Base-by-base conservation (phyloP, 116 monocot species). In the Zostera marina region DNA sequence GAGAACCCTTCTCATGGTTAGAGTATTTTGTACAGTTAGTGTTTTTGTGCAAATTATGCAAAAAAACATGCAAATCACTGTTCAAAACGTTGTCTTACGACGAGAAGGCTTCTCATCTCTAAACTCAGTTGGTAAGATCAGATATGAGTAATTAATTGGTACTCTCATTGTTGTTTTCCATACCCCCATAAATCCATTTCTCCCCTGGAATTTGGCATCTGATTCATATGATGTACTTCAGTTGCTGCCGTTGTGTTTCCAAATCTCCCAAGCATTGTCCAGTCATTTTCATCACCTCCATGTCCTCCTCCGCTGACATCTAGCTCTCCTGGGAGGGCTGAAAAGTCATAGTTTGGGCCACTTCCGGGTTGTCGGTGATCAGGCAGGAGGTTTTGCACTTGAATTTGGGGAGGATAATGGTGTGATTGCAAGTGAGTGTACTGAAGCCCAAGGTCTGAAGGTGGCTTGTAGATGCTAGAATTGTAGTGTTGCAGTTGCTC, bases 111-210 rank as follows among this genome's bases (percentile, higher is more conserved):
- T 26, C 1, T 26, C 26, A 4, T 26, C 26, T 26, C n/a, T n/a
- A n/a, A 4, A 26, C 4, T 4, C 26, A n/a, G n/a, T n/a, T n/a
- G n/a, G n/a, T 26, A 4, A 4, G 26, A 26, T 26, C 26, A 26
- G 4, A 26, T 26, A 26, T 26, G 26, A 26, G 26, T 26, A 26
- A 26, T 26, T 26, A 26, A 26, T 26, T 26, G 26, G 26, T 26
- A 26, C 26, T 4, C 25, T 20, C 9, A 20, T 11, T 59, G 23
- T 23, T 58, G 53, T 43, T 71, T 71, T 9, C 71, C 71, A 17
- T 64, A 71, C 8, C 71, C 71, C 71, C 71, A 71, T 42, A 71
- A 64, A 22, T 71, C 71, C 71, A 59, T 63, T 43, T 59, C 71
- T 0, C 71, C 64, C 13, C 51, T 47, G 1, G 63, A 56, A 43